These are phyloP conservation scores for Pulveroboletus ridleyi DNA, from an alignment of 1,284 basidiomycete genomes.

Conservation along the genomic window DNA sequence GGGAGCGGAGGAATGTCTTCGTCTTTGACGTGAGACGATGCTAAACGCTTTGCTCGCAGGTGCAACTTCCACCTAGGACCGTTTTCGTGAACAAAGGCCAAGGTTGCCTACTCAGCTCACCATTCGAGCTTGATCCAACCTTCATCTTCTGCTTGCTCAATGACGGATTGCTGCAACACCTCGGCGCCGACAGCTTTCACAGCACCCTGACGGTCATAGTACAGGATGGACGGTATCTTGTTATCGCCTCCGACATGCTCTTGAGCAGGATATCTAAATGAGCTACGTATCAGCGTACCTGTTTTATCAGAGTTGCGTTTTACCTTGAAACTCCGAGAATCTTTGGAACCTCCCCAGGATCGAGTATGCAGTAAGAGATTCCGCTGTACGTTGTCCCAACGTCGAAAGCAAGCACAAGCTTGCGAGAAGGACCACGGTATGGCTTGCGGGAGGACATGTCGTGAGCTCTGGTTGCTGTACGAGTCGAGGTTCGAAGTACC, in stretches of 20 bases:
- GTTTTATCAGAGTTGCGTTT: neutral
- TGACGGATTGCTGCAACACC: slow-evolving; percentile 44
- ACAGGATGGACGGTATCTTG: slow-evolving; percentile 63
- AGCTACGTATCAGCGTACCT: slow-evolving; percentile 1
- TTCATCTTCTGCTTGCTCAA: slow-evolving; percentile 50
- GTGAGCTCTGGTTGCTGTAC: slow-evolving; percentile 1
- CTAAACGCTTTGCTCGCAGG: slow-evolving; percentile 46
- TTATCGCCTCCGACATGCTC: slow-evolving; percentile 46
- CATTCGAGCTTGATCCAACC: slow-evolving; percentile 54
- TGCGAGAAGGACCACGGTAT: slow-evolving; percentile 42
- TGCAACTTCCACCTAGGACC: slow-evolving; percentile 62
- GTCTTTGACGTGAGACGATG: slow-evolving; percentile 30
- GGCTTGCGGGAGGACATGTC: slow-evolving; percentile 36
- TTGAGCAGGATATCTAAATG: slow-evolving; percentile 47
- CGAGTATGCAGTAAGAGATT: slow-evolving; percentile 49
- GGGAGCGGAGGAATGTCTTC: slow-evolving; percentile 52
- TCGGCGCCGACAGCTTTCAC: slow-evolving; percentile 57
- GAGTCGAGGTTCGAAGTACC: neutral
- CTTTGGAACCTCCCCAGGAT: slow-evolving; percentile 52
- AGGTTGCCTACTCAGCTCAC: slow-evolving; percentile 34
- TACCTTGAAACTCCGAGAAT: slow-evolving; percentile 50
- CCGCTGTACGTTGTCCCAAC: slow-evolving; percentile 59
- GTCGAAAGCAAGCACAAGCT: slow-evolving; percentile 54
- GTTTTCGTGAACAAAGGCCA: slow-evolving; percentile 8
- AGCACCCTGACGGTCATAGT: slow-evolving; percentile 51